Conservation (phyloP, 768 basidiomycete genomes). For the Steccherinum ochraceum region DNA sequence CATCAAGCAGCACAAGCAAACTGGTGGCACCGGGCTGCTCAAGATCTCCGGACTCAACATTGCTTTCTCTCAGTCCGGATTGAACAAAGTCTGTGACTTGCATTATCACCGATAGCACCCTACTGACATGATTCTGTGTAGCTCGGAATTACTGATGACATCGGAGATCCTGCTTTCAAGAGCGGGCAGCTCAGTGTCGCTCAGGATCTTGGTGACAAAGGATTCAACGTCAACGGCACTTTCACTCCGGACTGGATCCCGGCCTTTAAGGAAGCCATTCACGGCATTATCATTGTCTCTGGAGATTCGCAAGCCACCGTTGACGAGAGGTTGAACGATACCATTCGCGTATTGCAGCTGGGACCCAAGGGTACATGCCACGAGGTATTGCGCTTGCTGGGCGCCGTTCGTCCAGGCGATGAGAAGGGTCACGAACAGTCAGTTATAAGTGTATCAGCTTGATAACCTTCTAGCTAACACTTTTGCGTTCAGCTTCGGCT, state of each 20-base stretch:
- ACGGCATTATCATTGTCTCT: slow-evolving; percentile 47
- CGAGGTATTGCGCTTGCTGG: slow-evolving; percentile 31
- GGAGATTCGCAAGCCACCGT: slow-evolving; percentile 37
- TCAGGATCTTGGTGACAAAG: slow-evolving; percentile 23
- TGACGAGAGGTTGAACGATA: slow-evolving; percentile 11
- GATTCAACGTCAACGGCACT: slow-evolving; percentile 26
- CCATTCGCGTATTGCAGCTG: slow-evolving; percentile 24
- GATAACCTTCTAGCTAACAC: too few relatives aligned
- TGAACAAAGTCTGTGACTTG: slow-evolving; percentile 34
- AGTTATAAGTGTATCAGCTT: too few relatives aligned
- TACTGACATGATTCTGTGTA: too few relatives aligned
- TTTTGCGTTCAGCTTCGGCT: slow-evolving; percentile 21
- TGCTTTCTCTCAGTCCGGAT: slow-evolving; percentile 45
- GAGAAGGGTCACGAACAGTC: slow-evolving; percentile 25
- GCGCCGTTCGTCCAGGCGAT: slow-evolving; percentile 23
- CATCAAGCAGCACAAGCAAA: slow-evolving; percentile 15
- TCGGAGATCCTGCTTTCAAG: slow-evolving; percentile 32
- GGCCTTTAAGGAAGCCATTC: slow-evolving; percentile 36
- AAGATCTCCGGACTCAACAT: slow-evolving; percentile 42
- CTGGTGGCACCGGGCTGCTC: slow-evolving; percentile 15
- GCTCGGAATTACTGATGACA: slow-evolving; percentile 33
- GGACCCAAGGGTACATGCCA: slow-evolving; percentile 27
- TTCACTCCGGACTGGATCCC: slow-evolving; percentile 35
- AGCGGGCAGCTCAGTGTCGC: slow-evolving; percentile 37
- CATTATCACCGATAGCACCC: too few relatives aligned